phyloP scores from a whole-genome alignment of 495 filamentous ascomycete genomes.

The Lichina pygmaea region DNA sequence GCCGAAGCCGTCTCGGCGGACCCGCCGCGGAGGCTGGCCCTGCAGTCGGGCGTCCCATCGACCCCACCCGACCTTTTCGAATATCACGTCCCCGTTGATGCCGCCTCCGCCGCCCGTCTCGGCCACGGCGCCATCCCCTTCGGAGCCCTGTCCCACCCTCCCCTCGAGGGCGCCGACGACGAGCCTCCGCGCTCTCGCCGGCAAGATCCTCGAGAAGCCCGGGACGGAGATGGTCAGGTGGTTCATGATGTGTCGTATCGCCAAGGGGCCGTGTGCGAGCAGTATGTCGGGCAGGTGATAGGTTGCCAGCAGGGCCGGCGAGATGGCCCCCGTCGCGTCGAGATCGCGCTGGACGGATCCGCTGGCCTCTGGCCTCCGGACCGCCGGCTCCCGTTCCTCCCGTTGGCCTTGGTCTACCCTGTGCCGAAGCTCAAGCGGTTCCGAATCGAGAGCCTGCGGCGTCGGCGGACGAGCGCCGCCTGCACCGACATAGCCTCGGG shows the following conservation, averaged over 20 bases:
- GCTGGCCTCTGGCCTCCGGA: constrained; percentile 1
- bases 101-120: constrained; percentile 33
- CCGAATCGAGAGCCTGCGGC: constrained; percentile 50
- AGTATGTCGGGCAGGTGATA: constrained; percentile 81
- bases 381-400: constrained; percentile 1
- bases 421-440: constrained; percentile 22
- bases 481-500: constrained; percentile 15
- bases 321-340: constrained; percentile 64
- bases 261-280: constrained; percentile 63
- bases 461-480: constrained; percentile 21
- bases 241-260: constrained; percentile 85
- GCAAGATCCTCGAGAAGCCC: constrained; percentile 73
- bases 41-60: constrained; percentile 55
- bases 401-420: constrained; percentile 15
- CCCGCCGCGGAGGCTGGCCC: neutral
- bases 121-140: constrained; percentile 37
- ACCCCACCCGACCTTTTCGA: constrained; percentile 94
- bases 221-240: constrained; percentile 80
- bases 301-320: constrained; percentile 62
- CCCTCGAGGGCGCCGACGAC: constrained; percentile 67
- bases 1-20: neutral
- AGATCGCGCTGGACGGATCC: constrained; percentile 15
- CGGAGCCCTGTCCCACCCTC: constrained; percentile 28
- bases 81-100: constrained; percentile 47
- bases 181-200: constrained; percentile 70